phyloP scores from a whole-genome alignment of 2,329 filamentous ascomycete genomes.

The Fusarium sacchari region DNA sequence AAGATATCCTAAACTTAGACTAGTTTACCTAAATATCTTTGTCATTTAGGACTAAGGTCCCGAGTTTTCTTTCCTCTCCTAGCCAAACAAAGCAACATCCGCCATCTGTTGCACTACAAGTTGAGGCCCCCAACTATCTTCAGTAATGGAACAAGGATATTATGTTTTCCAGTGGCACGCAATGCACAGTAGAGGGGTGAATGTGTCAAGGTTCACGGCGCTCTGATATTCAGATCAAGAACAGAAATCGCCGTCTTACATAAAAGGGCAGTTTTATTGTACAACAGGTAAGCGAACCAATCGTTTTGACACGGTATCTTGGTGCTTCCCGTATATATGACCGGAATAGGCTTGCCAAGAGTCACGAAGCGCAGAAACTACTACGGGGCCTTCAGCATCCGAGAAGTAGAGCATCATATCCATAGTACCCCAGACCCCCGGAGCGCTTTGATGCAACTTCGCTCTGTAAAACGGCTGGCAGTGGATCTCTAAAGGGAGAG shows the following conservation, averaged over 20 bases:
- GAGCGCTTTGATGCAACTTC: neutral
- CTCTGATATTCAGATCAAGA: neutral
- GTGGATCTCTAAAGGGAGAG: neutral
- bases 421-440: neutral
- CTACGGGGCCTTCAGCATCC: neutral
- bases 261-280: too few species aligned
- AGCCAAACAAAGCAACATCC: neutral
- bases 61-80: too few species aligned
- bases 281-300: neutral
- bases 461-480: too few species aligned
- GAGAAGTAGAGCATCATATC: neutral
- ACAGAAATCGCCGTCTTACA: neutral
- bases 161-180: neutral
- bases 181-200: neutral
- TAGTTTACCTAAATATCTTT: too few species aligned
- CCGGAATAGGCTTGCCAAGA: neutral
- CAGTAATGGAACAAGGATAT: neutral
- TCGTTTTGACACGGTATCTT: neutral
- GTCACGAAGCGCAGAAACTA: neutral
- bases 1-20: too few species aligned
- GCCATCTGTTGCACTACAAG: too few species aligned
- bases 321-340: neutral
- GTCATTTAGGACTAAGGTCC: too few species aligned
- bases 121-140: neutral
- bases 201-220: rapidly evolving